Percentiles rank a stretch among this genome's conserved stretches.
Conservation (phyloP, 2,329 filamentous ascomycete genomes). For the Aspergillus sp. region DNA sequence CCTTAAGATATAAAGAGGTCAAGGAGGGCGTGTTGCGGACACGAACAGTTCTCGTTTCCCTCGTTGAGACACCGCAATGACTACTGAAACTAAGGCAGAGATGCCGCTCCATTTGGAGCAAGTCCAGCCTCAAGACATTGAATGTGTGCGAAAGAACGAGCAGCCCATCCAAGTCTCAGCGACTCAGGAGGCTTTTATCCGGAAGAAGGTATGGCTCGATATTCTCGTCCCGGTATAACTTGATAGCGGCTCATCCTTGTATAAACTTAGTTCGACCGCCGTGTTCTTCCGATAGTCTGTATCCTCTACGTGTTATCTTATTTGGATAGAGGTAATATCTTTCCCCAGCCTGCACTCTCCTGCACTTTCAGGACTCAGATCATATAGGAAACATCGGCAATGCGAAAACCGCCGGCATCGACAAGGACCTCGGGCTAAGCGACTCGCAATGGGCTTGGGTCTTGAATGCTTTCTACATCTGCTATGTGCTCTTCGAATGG, state of each 20-base stretch:
- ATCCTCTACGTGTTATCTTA: conserved; percentile 26
- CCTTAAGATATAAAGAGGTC: background rate
- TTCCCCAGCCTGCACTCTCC: background rate
- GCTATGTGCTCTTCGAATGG: conserved; percentile 28
- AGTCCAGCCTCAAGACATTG: background rate
- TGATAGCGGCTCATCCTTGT: background rate
- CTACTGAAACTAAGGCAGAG: background rate
- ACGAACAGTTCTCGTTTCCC: too few relatives aligned
- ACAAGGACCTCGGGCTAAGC: conserved; percentile 19
- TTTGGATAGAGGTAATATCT: conserved; percentile 21
- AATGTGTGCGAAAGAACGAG: background rate
- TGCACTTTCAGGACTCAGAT: background rate
- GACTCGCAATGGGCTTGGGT: conserved; percentile 26
- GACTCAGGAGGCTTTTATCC: conserved; percentile 4
- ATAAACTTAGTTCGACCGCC: conserved; percentile 20
- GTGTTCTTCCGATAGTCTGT: conserved; percentile 24
- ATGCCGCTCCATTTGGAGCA: conserved; percentile 1
- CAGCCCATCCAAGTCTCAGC: background rate
- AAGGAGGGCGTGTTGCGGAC: background rate
- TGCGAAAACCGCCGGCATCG: conserved; percentile 25
- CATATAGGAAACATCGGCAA: conserved; percentile 24
- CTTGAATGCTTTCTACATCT: conserved; percentile 27
- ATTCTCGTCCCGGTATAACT: background rate
- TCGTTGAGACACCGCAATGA: too few relatives aligned
- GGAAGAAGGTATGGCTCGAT: background rate